Conservation (phyloP, 2,329 filamentous ascomycete genomes). For the Celoporthe dispersa region DNA sequence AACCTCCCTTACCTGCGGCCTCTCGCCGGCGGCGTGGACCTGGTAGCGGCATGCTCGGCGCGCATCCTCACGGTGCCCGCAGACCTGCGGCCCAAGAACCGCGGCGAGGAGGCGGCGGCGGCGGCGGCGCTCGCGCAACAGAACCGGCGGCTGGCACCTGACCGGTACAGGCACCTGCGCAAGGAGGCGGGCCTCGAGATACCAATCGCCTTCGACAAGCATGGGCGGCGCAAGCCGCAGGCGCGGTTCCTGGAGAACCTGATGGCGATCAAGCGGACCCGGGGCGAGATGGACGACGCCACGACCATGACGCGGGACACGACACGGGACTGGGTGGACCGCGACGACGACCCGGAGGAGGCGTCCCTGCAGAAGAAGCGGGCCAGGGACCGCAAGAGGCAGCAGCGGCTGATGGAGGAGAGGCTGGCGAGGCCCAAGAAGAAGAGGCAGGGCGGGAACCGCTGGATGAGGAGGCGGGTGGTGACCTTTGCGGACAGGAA, state of each 20-base stretch:
- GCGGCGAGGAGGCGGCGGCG: conserved; percentile 19
- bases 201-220: conserved; percentile 50
- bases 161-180: conserved; percentile 39
- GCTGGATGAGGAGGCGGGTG: conserved; percentile 20
- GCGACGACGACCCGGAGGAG: conserved; percentile 47
- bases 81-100: conserved; percentile 55
- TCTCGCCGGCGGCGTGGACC: conserved; percentile 64
- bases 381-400: conserved; percentile 34
- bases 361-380: conserved; percentile 41
- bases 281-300: conserved; percentile 68
- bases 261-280: conserved; percentile 66
- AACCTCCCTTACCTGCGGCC: conserved; percentile 53
- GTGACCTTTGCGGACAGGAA: conserved; percentile 24
- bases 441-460: conserved; percentile 19
- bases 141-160: conserved; percentile 40
- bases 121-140: conserved; percentile 34
- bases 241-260: conserved; percentile 68
- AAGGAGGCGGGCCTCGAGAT: conserved; percentile 49
- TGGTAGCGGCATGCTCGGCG: conserved; percentile 72
- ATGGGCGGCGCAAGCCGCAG: conserved; percentile 52
- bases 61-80: conserved; percentile 72
- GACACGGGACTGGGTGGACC: conserved; percentile 40
- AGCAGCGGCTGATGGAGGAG: conserved; percentile 30
- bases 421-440: conserved; percentile 22
- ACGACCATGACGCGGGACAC: conserved; percentile 58